Evolutionary conservation across 257 asterid genomes (phyloP), one percentile per base, ranked within the genome.

Genomic region (Solanum chmielewskii): DNA sequence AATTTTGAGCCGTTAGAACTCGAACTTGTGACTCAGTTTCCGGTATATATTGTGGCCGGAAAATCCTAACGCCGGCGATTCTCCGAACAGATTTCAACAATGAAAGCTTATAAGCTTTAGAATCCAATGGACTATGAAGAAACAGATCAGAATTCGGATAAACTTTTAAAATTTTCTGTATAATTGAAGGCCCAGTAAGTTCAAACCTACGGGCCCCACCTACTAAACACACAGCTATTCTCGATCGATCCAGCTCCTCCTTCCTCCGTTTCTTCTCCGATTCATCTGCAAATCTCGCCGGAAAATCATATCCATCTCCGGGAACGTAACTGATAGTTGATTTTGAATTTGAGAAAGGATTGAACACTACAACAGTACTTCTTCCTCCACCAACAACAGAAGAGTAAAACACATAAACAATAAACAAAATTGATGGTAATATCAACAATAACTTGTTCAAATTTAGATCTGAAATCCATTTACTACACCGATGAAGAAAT

Each of bases 141-240:
- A 92, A 97, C 7, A 97, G 94, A 91, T 97, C 98, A 37, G 99
- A 90, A 78, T 95, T 93, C 0, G 86, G 88, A 90, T 96, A 94
- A 16, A 91, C 96, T 1, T 88, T 80, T 11, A 97, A 95, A 87
- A 97, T 89, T 90, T 91, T 93, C 29, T 93, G 93, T 10, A 97
- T 47, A 45, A 97, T 96, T 75, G 99, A 97, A 13, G 99, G 98
- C 3, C 99, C 99, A 15, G 99, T 94, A 29, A 97, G 95, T 91
- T 97, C 99, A 88, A 97, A 97, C 33, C 99, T 92, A 70, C 99
- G 90, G 44, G 99, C 99, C 83, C 99, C 99, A 39, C 99, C 99
- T 16, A 97, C 99, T 92, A 97, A 89, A 87, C 99, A 97, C 18
- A 97, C 98, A 18, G 98, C 99, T 20, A 97, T 95, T 87, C 97